These are phyloP conservation scores for Arthrobotrys megalospora DNA, from an alignment of 2,329 filamentous ascomycete species.

Conservation along the genomic window DNA sequence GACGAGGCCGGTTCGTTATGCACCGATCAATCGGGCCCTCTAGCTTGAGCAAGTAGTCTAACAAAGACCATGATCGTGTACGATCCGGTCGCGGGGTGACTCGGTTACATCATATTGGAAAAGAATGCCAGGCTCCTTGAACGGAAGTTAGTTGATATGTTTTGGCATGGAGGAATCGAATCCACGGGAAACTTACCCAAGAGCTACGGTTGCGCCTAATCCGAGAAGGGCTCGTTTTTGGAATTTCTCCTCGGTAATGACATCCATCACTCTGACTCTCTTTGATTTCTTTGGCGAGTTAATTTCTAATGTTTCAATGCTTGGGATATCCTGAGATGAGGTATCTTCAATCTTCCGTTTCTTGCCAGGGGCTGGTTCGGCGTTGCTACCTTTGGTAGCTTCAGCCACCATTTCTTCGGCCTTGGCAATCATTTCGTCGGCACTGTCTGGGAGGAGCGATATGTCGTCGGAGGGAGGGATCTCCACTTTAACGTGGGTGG, in stretches of 20 bases:
- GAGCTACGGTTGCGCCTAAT: conserved; percentile 85
- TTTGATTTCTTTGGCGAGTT: conserved; percentile 81
- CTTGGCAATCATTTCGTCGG: conserved; percentile 85
- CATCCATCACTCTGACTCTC: conserved; percentile 77
- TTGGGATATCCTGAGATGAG: conserved; percentile 67
- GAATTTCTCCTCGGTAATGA: conserved; percentile 87
- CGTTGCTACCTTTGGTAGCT: conserved; percentile 71
- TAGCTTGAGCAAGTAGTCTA: neutral
- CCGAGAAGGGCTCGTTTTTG: conserved; percentile 88
- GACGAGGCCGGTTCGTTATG: neutral
- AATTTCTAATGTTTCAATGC: conserved; percentile 66
- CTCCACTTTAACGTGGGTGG: conserved; percentile 81
- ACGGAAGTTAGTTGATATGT: conserved; percentile 3
- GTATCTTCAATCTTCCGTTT: conserved; percentile 64
- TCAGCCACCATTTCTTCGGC: conserved; percentile 90
- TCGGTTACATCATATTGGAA: conserved; percentile 53
- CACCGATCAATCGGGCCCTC: neutral
- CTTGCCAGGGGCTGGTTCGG: conserved; percentile 25
- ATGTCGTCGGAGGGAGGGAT: conserved; percentile 79
- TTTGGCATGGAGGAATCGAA: neutral
- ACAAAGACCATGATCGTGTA: neutral
- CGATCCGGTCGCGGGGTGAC: conserved; percentile 7
- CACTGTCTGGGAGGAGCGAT: conserved; percentile 76
- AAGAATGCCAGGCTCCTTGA: conserved; percentile 50
- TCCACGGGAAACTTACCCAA: conserved; percentile 79